Percentiles rank a stretch among this genome's conserved stretches.
Conservation (phyloP, 1,284 basidiomycete species). For the Xerocomus minutiporus region DNA sequence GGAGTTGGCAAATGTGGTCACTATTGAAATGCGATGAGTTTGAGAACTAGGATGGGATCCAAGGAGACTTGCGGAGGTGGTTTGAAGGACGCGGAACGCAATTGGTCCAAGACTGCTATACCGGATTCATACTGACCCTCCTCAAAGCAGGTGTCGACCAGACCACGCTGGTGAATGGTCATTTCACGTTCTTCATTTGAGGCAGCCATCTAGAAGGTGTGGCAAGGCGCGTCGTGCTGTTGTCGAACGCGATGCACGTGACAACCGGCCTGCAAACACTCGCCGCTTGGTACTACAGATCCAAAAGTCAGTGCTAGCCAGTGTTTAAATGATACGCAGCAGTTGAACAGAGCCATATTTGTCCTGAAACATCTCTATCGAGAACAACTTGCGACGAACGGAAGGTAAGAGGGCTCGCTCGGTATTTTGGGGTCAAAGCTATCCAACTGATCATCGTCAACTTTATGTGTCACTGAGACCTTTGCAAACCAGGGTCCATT, state of each 20-base stretch:
- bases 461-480: not conserved
- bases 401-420: not conserved
- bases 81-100: slow-evolving; percentile 50
- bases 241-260: slow-evolving; percentile 25
- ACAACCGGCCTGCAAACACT: not conserved
- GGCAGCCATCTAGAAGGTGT: slow-evolving; percentile 13
- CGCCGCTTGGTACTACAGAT: not conserved
- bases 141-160: slow-evolving; percentile 67
- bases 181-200: slow-evolving; percentile 44
- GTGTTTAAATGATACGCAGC: slow-evolving; percentile 3
- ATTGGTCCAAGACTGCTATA: slow-evolving; percentile 53
- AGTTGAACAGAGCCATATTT: not conserved
- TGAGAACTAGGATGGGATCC: slow-evolving; percentile 9
- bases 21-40: slow-evolving; percentile 27
- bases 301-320: not conserved
- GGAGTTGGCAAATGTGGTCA: slow-evolving; percentile 58
- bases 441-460: slow-evolving; percentile 6
- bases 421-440: slow-evolving; percentile 8
- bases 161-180: slow-evolving; percentile 48
- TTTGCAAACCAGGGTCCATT: not conserved
- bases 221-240: slow-evolving; percentile 13
- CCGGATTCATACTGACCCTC: slow-evolving; percentile 68
- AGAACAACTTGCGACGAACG: not conserved
- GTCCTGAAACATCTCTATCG: not conserved
- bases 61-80: slow-evolving; percentile 48